Base-by-base conservation (phyloP, 2,329 filamentous ascomycete genomes). In the Ophiostoma perfectum region DNA sequence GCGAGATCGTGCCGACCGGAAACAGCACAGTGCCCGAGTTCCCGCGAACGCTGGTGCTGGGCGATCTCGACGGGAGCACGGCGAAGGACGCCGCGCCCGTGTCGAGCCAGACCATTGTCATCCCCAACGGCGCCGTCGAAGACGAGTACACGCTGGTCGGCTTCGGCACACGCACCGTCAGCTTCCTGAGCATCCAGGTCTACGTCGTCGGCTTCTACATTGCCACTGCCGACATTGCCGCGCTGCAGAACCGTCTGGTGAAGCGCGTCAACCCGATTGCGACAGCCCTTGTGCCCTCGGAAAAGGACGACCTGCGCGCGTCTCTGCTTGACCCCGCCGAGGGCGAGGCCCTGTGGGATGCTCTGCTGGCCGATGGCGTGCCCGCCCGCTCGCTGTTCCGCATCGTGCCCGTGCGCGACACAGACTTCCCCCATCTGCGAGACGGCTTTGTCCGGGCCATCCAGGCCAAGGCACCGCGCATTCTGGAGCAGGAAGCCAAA, bases 201-300 rank as follows among this genome's bases (percentile, higher is more conserved):
- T 99, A 99, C 80, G 90, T 98, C 18, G 90, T 97, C 0, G 95
- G 94, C 16, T 87, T 96, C 74, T 99, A 99, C 80, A 84, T 98
- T 39, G 91, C 93, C 39, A 94, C 90, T 0, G 82, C 88, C 49
- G 93, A 97, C 75, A 88, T 99, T 70, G 87, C 89, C 4, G 83
- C 84, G n/a, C 82, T 99, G 55, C 94, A 98, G 78, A 83, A 85
- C 72, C 86, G 87, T 62, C 84, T 98, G 42, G 85, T 96, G 70
- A 88, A 88, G 75, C 87, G 87, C 71, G 86, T 96, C 74, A 92
- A 92, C 75, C 85, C 88, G 0, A 80, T 88, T 3, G 94, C 93
- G 2, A 96, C 92, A 0, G 92, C 93, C 0, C 83, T 97, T 11
- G 91, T 97, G 16, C 83, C 91, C 0, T 86, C 84, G 0, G 95